Evolutionary conservation across 73 alveolate species (phyloP), one percentile per base, ranked within the genome.

Genomic region (Tetrahymena borealis): DNA sequence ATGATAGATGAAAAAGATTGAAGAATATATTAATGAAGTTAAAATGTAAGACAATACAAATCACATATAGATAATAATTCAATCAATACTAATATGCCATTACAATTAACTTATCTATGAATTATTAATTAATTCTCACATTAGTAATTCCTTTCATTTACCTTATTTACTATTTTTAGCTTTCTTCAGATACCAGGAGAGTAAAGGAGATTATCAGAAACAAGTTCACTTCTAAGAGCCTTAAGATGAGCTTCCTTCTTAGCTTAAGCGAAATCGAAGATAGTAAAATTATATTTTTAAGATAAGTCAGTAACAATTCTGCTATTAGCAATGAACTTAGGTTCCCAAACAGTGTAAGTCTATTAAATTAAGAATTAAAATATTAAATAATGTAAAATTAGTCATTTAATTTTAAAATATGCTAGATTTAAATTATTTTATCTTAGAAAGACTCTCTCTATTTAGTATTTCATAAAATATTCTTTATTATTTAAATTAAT

Each of bases 181-280:
- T 60, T 60, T 60, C 85, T 35, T 60, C 85, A 60, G 28, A 60
- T 60, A 60, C 85, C 85, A 60, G 85, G 85, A 6, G 85, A 60
- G 85, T 60, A 60, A 3, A 60, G 0, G 28, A 60, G 85, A 38
- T 90, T 85, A 18, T 93, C 93, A 90, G 91, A 79, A 38, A 92
- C 91, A 31, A 93, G 33, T 39, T 93, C 95, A 79, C 78, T 37
- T 40, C 95, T 93, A 24, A 93, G 78, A 31, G 90, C 40, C 39
- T 92, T 92, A 33, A 92, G 90, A 39, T 90, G 90, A 31, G 93
- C 93, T 85, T 93, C 95, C 40, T 93, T 93, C 95, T 93, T 93
- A 39, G 93, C 93, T 18, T 79, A n/a, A n/a, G 95, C 93, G 78
- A 93, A 93, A 32, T 93, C 95, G 78, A 93, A 93, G 6, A 93